Conservation (phyloP, 371 early-diverging fungal genomes). For the Syncephalastrum racemosum region DNA sequence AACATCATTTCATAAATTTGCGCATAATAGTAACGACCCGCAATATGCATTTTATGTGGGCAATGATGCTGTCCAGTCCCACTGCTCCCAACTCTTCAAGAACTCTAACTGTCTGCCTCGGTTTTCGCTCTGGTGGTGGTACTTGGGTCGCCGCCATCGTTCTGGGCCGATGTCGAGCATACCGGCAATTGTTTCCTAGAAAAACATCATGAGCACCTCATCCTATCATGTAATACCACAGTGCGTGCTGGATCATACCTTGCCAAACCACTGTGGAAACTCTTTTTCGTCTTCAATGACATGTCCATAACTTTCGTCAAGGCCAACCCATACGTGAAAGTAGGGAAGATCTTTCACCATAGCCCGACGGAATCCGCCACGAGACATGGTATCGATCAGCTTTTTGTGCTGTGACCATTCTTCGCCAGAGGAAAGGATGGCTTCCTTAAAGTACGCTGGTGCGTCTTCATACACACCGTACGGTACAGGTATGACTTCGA, state of each 20-base stretch:
- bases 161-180: constrained; percentile 79
- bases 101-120: constrained; percentile 64
- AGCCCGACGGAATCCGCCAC: constrained; percentile 67
- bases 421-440: constrained; percentile 68
- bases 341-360: constrained; percentile 83
- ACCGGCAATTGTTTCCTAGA: constrained; percentile 74
- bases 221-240: constrained; percentile 23
- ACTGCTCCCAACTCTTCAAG: constrained; percentile 69
- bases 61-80: constrained; percentile 75
- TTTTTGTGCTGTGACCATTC: constrained; percentile 95
- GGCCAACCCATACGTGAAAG: constrained; percentile 95
- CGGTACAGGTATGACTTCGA: constrained; percentile 93
- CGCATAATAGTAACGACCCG: constrained; percentile 25
- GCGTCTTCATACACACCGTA: constrained; percentile 72
- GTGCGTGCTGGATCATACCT: constrained; percentile 23
- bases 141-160: constrained; percentile 70
- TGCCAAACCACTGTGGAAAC: constrained; percentile 86
- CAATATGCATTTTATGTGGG: not conserved
- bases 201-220: not conserved
- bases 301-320: constrained; percentile 89
- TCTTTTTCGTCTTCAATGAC: constrained; percentile 86
- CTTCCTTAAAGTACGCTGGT: constrained; percentile 88
- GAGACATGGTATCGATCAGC: constrained; percentile 76
- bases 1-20: too few relatives aligned
- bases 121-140: constrained; percentile 56